Conservation (phyloP, 2,329 filamentous ascomycete species). For the Aspergillus aculeatinus region DNA sequence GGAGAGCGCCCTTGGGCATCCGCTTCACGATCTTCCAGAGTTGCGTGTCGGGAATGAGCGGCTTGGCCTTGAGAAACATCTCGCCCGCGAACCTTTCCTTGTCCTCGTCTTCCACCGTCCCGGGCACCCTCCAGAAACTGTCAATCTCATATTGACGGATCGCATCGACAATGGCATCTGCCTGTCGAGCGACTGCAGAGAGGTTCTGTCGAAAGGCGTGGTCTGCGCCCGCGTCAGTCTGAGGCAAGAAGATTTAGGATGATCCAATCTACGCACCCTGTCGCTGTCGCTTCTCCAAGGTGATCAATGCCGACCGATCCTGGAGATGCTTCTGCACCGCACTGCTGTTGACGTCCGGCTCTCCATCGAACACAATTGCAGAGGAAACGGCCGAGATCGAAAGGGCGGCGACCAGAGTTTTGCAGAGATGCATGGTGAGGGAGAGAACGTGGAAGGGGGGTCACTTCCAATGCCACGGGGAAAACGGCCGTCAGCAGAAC, state of each 20-base stretch:
- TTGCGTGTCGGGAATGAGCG: conserved; percentile 79
- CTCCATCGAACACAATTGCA: background rate
- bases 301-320: conserved; percentile 70
- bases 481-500: too few species aligned
- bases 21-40: conserved; percentile 78
- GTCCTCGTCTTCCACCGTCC: conserved; percentile 9
- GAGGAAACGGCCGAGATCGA: background rate
- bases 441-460: background rate
- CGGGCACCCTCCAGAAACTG: conserved; percentile 18
- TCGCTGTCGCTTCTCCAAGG: conserved; percentile 74
- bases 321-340: conserved; percentile 65
- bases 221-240: conserved; percentile 11
- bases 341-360: conserved; percentile 11
- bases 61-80: conserved; percentile 85
- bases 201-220: conserved; percentile 48
- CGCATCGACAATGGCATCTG: conserved; percentile 61
- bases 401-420: background rate
- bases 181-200: conserved; percentile 66
- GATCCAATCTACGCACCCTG: conserved; percentile 59
- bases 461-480: background rate
- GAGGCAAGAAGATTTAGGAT: rapidly evolving
- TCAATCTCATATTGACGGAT: conserved; percentile 23
- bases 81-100: conserved; percentile 63
- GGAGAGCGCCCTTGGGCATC: conserved; percentile 73
- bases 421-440: background rate